phyloP scores from a whole-genome alignment of 1,139 yeast species.

The Pichia sp. region DNA sequence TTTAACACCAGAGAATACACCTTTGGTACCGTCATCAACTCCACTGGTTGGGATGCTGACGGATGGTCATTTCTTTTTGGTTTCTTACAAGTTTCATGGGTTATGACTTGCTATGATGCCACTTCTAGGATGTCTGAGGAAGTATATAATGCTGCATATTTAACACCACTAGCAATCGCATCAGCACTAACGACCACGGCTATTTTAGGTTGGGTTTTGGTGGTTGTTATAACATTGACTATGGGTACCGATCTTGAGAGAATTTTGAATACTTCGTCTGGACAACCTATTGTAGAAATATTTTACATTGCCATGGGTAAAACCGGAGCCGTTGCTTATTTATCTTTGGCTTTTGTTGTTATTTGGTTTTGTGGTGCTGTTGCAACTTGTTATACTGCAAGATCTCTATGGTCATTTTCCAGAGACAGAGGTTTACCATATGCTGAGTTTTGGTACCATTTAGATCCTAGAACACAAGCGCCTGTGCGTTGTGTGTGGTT shows the following conservation, averaged over 20 bases:
- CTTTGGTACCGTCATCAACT: conserved; percentile 24
- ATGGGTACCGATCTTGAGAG: conserved; percentile 36
- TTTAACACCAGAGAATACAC: conserved; percentile 22
- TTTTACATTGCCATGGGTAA: conserved; percentile 44
- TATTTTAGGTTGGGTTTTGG: conserved; percentile 27
- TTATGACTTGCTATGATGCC: conserved; percentile 30
- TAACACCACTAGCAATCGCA: conserved; percentile 28
- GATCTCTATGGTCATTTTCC: conserved; percentile 31
- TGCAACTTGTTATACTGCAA: conserved; percentile 26
- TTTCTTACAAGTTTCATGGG: conserved; percentile 30
- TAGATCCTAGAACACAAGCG: conserved; percentile 27
- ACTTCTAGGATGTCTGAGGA: conserved; percentile 44
- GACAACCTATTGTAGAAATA: conserved; percentile 47
- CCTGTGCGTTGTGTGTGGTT: conserved; percentile 32
- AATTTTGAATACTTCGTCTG: conserved; percentile 29
- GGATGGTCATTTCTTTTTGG: conserved; percentile 30
- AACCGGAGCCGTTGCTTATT: conserved; percentile 44
- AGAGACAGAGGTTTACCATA: conserved; percentile 37
- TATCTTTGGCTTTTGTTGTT: conserved; percentile 34
- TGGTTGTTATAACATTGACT: conserved; percentile 28
- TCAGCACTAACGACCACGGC: conserved; percentile 28
- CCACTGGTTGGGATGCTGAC: conserved; percentile 28
- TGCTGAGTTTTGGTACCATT: conserved; percentile 28
- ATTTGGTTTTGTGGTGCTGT: conserved; percentile 31
- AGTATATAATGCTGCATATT: conserved; percentile 35